Conservation (phyloP, 2,329 filamentous ascomycete genomes). For the Ophiostoma angusticollis region DNA sequence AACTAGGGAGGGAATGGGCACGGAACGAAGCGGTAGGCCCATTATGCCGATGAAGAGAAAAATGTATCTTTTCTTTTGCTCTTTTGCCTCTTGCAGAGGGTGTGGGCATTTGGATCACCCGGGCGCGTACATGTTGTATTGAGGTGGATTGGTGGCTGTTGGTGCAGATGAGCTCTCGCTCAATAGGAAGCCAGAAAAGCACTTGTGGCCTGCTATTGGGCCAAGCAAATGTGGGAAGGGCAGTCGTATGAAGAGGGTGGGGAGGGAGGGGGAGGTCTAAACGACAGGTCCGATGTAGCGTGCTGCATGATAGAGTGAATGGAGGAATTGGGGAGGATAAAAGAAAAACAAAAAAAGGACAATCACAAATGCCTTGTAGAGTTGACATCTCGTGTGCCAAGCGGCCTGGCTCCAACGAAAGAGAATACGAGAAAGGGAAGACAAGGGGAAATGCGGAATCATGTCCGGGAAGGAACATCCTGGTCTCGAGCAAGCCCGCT, state of each 20-base stretch:
- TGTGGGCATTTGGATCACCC: conserved; percentile 1
- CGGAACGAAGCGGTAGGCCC: conserved; percentile 9
- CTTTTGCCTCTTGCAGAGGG: background rate
- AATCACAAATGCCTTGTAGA: background rate
- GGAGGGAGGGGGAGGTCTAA: background rate
- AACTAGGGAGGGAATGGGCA: conserved; percentile 5
- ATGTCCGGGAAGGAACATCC: no score
- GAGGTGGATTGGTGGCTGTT: conserved; percentile 34
- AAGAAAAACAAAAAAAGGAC: background rate
- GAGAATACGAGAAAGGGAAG: background rate
- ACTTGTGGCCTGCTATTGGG: conserved; percentile 29
- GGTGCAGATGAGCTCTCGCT: conserved; percentile 20
- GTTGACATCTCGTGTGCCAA: no score
- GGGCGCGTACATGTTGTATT: conserved; percentile 16
- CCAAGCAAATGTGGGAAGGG: no score
- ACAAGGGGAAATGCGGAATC: background rate
- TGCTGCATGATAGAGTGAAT: background rate
- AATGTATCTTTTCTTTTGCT: no score
- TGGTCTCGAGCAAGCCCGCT: no score
- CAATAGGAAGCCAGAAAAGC: conserved; percentile 33
- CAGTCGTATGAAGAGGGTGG: background rate
- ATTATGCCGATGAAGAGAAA: no score
- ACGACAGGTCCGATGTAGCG: background rate
- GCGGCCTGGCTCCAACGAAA: no score
- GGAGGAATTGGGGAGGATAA: background rate